Evolutionary conservation across 108 stramenopile species (phyloP).

Genomic region (Cyclotella atomus): DNA sequence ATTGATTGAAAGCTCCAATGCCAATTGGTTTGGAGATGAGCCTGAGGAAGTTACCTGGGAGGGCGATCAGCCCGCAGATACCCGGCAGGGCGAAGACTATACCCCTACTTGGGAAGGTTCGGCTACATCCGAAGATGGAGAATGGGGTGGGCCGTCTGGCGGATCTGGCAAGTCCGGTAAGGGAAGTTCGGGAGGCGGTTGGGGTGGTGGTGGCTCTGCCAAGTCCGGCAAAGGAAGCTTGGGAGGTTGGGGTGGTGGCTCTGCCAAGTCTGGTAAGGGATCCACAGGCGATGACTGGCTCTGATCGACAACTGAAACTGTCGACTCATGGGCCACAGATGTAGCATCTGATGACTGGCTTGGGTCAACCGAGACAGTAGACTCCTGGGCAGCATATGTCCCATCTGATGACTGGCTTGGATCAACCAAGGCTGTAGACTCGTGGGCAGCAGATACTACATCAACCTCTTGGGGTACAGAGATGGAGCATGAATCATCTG

Average conservation of each 20-base stretch:
- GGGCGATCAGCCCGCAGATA: neutral
- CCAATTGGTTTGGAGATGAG: too few species aligned
- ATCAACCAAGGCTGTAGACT: neutral
- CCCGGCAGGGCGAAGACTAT: too few species aligned
- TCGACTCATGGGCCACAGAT: too few species aligned
- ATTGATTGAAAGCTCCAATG: too few species aligned
- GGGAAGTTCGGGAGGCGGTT: neutral
- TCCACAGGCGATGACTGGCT: too few species aligned
- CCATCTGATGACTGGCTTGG: too few species aligned
- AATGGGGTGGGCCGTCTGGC: neutral
- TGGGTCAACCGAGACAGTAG: neutral
- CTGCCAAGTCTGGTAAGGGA: neutral
- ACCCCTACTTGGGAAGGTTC: neutral
- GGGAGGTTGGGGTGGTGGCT: neutral
- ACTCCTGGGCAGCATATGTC: neutral
- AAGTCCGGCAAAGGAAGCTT: neutral
- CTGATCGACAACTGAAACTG: too few species aligned
- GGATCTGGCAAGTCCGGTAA: constrained; percentile 1
- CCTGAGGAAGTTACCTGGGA: neutral
- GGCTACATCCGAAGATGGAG: neutral
- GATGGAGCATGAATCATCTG: neutral
- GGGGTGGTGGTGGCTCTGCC: too few species aligned
- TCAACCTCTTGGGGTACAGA: neutral
- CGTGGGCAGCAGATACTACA: neutral
- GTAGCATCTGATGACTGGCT: too few species aligned